These are phyloP conservation scores for Helotiales sp. DNA, from an alignment of 2,329 filamentous ascomycete genomes.

Conservation along the genomic window DNA sequence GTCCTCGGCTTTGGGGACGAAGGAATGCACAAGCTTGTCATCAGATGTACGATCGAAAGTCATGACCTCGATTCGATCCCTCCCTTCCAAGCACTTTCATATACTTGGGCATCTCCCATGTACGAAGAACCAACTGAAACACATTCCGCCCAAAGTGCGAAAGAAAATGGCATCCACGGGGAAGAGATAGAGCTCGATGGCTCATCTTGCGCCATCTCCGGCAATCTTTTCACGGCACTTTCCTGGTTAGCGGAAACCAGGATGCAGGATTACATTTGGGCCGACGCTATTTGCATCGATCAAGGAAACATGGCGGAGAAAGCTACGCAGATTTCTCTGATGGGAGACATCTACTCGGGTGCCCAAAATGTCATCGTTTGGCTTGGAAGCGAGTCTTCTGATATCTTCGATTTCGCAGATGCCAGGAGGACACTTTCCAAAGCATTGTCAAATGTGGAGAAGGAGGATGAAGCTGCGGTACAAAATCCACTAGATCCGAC, in stretches of 20 bases:
- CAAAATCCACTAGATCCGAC: background rate
- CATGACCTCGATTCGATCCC: background rate
- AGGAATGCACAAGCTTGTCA: background rate
- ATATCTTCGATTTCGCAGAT: background rate
- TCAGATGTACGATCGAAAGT: background rate
- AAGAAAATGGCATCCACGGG: background rate
- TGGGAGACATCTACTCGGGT: conserved; percentile 1
- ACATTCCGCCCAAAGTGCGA: background rate
- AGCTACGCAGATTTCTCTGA: background rate
- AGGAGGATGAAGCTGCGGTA: background rate
- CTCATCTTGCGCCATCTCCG: background rate
- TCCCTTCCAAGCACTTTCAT: background rate
- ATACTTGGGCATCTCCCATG: conserved; percentile 4
- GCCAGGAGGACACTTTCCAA: background rate
- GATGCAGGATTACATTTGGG: background rate
- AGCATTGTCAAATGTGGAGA: background rate
- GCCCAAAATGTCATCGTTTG: background rate
- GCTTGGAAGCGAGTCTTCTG: background rate
- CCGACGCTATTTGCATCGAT: conserved; percentile 3
- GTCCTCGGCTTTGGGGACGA: background rate
- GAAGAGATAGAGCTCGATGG: conserved; percentile 1
- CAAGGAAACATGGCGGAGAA: conserved; percentile 1
- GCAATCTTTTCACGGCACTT: background rate
- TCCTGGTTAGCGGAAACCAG: background rate
- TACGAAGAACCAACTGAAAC: background rate